A percentile compares a stretch with the other conserved stretches of the same genome.
Conservation (phyloP, 768 basidiomycete species). For the Boletus pseudo-olivaceus region DNA sequence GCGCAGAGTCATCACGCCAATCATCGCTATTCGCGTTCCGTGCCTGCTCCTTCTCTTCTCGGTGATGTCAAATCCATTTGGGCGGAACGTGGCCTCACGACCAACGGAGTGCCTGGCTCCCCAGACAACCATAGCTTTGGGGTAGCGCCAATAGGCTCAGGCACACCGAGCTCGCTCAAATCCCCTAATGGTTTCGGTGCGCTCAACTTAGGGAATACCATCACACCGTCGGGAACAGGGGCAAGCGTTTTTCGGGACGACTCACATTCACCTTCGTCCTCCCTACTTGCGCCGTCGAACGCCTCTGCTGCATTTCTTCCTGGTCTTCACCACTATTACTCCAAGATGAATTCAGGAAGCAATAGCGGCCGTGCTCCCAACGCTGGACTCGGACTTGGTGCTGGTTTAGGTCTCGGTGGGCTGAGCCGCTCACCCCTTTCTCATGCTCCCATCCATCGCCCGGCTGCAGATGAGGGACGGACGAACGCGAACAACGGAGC, state of each 20-base stretch:
- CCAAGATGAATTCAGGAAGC: constrained; percentile 42
- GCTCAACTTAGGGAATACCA: constrained; percentile 11
- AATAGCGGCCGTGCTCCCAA: constrained; percentile 28
- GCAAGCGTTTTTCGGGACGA: constrained; percentile 34
- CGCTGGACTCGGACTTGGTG: constrained; percentile 18
- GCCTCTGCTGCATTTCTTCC: constrained; percentile 82
- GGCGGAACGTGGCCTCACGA: constrained; percentile 50
- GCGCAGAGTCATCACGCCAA: constrained; percentile 24
- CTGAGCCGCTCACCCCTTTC: constrained; percentile 29
- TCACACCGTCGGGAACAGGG: constrained; percentile 13
- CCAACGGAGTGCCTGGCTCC: constrained; percentile 35
- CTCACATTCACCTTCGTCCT: constrained; percentile 29
- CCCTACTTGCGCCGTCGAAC: constrained; percentile 60
- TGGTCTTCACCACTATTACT: constrained; percentile 63
- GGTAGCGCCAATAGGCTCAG: constrained; percentile 27
- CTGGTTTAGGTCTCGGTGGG: constrained; percentile 23
- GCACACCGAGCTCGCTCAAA: constrained; percentile 53
- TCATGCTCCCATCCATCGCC: constrained; percentile 26
- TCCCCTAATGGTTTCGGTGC: constrained; percentile 40
- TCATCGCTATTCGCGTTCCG: constrained; percentile 80
- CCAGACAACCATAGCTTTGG: constrained; percentile 30
- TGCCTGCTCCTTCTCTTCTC: constrained; percentile 72
- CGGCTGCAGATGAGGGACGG: constrained; percentile 26
- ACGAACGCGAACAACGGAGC: constrained; percentile 9
- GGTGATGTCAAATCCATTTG: constrained; percentile 80